Evolutionary conservation across 768 basidiomycete species (phyloP).

Genomic region (Panellus pusillus): DNA sequence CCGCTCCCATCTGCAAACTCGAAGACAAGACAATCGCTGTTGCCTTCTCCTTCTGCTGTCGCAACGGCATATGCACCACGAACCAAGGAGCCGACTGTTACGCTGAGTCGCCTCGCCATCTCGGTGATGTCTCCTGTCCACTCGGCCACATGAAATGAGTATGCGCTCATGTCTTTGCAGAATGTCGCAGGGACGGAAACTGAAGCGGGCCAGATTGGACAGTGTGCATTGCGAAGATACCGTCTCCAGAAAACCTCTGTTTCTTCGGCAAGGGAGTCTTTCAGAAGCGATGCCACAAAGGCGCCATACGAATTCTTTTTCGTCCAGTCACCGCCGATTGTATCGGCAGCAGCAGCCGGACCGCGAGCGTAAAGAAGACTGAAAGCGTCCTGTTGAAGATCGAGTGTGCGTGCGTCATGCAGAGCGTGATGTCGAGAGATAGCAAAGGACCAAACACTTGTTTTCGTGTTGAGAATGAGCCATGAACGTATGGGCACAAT

Average conservation of each 20-base stretch:
- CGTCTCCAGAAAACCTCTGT: neutral
- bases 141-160: neutral
- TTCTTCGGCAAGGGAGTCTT: neutral
- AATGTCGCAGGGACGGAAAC: neutral
- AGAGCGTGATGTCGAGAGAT: slow-evolving; percentile 5
- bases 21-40: neutral
- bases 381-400: neutral
- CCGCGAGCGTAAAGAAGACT: neutral
- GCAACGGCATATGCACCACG: slow-evolving; percentile 3
- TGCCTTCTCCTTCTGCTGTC: neutral
- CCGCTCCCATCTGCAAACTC: slow-evolving; percentile 1
- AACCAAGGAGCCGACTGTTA: neutral
- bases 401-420: slow-evolving; percentile 3
- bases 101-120: neutral
- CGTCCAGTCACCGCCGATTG: neutral
- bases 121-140: neutral
- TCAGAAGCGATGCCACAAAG: neutral
- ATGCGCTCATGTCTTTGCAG: slow-evolving; percentile 1
- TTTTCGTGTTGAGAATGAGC: neutral
- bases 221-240: neutral
- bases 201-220: slow-evolving; percentile 1
- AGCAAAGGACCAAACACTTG: neutral
- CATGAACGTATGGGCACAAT: neutral
- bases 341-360: too few relatives aligned
- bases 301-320: neutral